Evolutionary conservation across 1,139 yeast genomes (phyloP).

Genomic region (Hansenula lynferdii): DNA sequence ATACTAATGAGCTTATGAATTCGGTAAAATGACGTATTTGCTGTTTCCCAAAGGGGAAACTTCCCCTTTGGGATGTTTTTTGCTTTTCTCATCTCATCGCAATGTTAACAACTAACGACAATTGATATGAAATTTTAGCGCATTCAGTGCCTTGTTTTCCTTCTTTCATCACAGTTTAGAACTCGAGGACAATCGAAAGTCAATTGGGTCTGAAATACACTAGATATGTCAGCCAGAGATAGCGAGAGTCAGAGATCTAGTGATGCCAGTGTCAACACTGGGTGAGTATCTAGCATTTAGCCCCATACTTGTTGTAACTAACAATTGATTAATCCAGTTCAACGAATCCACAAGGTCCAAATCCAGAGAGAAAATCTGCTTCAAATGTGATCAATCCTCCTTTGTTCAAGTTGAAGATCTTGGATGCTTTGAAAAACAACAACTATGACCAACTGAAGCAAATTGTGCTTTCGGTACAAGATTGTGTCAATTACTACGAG

Average conservation of each 20-base stretch:
- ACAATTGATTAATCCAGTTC: neutral
- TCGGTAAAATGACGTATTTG: too few species aligned
- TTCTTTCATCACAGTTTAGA: too few species aligned
- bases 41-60: neutral
- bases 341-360: neutral
- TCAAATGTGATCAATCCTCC: constrained; percentile 45
- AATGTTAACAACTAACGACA: neutral
- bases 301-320: too few species aligned
- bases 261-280: neutral
- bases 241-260: neutral
- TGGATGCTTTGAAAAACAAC: constrained; percentile 62
- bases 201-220: too few species aligned
- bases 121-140: too few species aligned
- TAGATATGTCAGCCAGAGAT: neutral
- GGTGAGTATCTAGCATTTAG: too few species aligned
- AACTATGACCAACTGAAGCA: constrained; percentile 34
- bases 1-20: neutral
- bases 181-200: too few species aligned
- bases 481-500: constrained; percentile 40
- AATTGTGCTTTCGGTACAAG: constrained; percentile 21
- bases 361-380: too few species aligned
- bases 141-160: too few species aligned
- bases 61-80: neutral
- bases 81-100: neutral
- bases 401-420: constrained; percentile 56